Conservation (phyloP, 2,329 filamentous ascomycete genomes). For the Sporothrix protearum region DNA sequence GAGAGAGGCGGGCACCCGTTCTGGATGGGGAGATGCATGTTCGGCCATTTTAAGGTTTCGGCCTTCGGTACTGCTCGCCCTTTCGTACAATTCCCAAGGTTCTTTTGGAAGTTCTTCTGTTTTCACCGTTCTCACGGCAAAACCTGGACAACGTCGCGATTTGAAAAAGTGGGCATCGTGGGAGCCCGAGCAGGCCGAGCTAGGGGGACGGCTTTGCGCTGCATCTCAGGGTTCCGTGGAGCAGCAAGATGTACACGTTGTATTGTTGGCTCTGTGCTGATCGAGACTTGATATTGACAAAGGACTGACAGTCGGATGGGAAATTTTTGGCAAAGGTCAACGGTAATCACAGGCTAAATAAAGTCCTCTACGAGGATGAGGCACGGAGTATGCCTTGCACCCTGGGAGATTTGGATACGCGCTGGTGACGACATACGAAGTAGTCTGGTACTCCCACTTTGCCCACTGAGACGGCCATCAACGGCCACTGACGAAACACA, state of each 20-base stretch:
- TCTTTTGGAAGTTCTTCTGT: background rate
- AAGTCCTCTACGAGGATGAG: background rate
- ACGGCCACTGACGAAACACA: background rate
- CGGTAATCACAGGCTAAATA: background rate
- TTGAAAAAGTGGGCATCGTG: constrained; percentile 12
- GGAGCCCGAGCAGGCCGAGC: constrained; percentile 7
- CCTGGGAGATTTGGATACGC: constrained; percentile 7
- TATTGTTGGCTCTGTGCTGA: background rate
- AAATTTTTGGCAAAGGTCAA: background rate
- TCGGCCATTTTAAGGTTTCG: background rate
- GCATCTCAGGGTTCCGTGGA: background rate
- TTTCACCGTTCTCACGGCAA: background rate
- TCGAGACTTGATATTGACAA: background rate
- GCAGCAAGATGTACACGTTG: background rate
- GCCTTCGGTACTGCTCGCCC: background rate
- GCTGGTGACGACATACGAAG: constrained; percentile 2
- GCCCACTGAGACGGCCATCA: background rate
- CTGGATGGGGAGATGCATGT: background rate
- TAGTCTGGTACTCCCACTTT: background rate
- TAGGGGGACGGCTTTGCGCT: background rate
- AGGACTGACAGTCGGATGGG: background rate
- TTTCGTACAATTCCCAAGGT: background rate
- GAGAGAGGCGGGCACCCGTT: background rate
- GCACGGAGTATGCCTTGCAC: background rate
- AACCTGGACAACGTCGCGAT: background rate